Conservation (phyloP, 805 yeast species). For the Candida lessepsii region DNA sequence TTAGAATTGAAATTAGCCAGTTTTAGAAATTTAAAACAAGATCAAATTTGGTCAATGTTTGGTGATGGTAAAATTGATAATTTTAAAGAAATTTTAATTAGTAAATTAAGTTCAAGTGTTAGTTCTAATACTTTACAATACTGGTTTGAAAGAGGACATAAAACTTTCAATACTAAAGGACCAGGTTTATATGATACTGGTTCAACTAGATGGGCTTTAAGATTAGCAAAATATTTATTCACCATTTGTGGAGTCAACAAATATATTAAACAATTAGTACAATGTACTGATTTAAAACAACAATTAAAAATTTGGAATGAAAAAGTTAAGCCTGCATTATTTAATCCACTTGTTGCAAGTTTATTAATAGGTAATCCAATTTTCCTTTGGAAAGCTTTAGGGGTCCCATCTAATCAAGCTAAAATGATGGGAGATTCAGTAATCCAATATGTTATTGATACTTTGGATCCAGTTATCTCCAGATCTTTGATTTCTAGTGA, state of each 20-base stretch:
- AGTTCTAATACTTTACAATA: constrained; percentile 80
- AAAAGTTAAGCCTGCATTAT: constrained; percentile 63
- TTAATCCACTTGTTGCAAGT: constrained; percentile 67
- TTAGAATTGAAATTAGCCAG: constrained; percentile 77
- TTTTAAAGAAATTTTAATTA: constrained; percentile 44
- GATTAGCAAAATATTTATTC: constrained; percentile 64
- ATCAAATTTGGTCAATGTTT: constrained; percentile 70
- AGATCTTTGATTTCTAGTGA: constrained; percentile 65
- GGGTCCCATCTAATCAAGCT: constrained; percentile 87
- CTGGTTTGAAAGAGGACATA: constrained; percentile 66
- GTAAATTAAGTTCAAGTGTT: constrained; percentile 62
- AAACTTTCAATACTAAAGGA: constrained; percentile 54
- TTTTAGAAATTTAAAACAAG: constrained; percentile 52
- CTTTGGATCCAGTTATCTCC: constrained; percentile 71
- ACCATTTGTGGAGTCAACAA: constrained; percentile 50
- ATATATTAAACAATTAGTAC: constrained; percentile 55
- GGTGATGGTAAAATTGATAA: constrained; percentile 68
- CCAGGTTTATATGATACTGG: constrained; percentile 78
- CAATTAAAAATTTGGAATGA: constrained; percentile 65
- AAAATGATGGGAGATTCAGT: constrained; percentile 74
- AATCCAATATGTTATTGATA: constrained; percentile 68
- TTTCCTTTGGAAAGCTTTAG: constrained; percentile 85
- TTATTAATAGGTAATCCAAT: constrained; percentile 75
- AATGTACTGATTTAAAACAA: constrained; percentile 55
- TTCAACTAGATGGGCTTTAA: constrained; percentile 81